Base-by-base conservation (phyloP, 768 basidiomycete genomes). In the Myochromella boudieri region DNA sequence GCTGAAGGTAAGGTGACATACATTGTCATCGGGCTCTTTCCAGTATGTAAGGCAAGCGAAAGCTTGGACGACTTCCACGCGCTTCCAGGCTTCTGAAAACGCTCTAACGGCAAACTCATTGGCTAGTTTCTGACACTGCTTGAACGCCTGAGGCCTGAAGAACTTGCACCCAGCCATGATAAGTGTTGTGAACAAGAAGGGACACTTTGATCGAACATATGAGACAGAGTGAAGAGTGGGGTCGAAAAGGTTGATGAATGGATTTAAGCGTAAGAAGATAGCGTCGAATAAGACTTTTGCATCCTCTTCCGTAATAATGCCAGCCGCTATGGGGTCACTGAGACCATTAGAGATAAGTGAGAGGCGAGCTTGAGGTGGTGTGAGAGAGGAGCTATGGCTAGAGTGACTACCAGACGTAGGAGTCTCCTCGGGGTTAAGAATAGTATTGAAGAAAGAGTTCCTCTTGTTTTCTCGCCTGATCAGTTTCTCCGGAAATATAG, bases 1-100 rank as follows among this genome's bases (percentile, higher is more conserved):
- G 28, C 46, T 46, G 5, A 44, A 51, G 37, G 46, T 27, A 33
- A 49, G 41, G 32, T 47, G 44, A 65, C 78, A 37, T 53, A 87
- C 87, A 45, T 82, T 87, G 56, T 95, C 93, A 52, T 88, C 84
- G 31, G 91, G 87, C 56, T 91, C 88, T 61, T 80, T 85, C 90
- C 91, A 95, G 65, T 94, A 95, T 29, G 85, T 90, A 50, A 95
- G 72, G 57, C 90, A 91, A 15, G 87, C 85, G 62, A 92, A 89
- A 21, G 91, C 89, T 66, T 95, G 93, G 3, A 90, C 87, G 17
- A 92, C 83, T 65, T 93, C 92, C 42, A 95, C 82, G 51, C 83
- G 76, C 62, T 89, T 86, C 79, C 80, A 84, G n/a, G 76, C 77
- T 52, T 87, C 82, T 25, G 81, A 75, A 57, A 94, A 91, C 7